Evolutionary conservation across 495 filamentous ascomycete genomes (phyloP), one percentile per base, ranked within the genome.

Genomic region (Neurospora sublineolata): DNA sequence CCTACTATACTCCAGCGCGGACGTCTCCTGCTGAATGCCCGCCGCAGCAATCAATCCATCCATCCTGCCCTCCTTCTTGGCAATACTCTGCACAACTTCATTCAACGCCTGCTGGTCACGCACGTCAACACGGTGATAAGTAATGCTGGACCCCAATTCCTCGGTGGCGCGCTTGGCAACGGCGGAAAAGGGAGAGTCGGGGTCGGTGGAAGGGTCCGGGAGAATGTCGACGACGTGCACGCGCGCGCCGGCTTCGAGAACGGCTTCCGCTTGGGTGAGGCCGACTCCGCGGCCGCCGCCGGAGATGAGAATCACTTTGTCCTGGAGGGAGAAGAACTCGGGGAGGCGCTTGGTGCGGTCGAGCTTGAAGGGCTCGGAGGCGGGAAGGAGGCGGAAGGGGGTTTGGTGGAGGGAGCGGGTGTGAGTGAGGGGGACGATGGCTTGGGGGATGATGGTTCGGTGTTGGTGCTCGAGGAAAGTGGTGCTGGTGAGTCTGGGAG

Each of bases 1-100:
- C 3, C 86, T 86, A 12, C 86, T 86, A 79, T 93, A 92, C 69
- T 92, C 88, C 69, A 93, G 81, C 1, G 91, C 89, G 5, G 85
- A 77, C 10, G 89, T 89, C 75, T 93, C 89, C 77, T 93, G 90
- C 79, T 93, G 90, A 76, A 93, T 90, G 8, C 90, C 91, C 3
- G 92, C 93, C 12, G 92, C 92, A n/a, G 92, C 92, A 72, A 96
- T 87, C 37, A 95, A 79, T 1, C 93, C 93, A 76, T 95, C 92
- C 16, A 95, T 82, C 27, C 91, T 87, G 7, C 91, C 90, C 75
- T 94, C 89, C 40, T 84, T 84, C 39, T 88, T 84, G 30, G 87
- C 91, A 68, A 97, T 96, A 14, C 83, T 84, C 72, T 85, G 83
- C 60, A 96, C 83, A 37, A 91, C 86, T 41, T 82, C 81, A 77